Conservation (phyloP, 2,329 filamentous ascomycete genomes). For the Pseudopyricularia javanii region DNA sequence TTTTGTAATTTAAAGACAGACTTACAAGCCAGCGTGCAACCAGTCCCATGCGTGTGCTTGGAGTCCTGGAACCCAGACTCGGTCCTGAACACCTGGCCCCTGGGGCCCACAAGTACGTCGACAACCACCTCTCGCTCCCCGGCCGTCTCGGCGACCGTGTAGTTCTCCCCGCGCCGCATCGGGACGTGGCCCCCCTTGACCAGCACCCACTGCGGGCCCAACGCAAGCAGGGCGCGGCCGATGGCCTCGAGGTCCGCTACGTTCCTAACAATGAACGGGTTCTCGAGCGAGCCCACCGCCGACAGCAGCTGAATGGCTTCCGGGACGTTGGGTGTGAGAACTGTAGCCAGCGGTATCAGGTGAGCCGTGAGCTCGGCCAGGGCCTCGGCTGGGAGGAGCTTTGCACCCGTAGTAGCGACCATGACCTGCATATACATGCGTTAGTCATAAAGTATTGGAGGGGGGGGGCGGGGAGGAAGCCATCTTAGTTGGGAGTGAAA, state of each 20-base stretch:
- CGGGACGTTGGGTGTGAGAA: conserved; percentile 68
- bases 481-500: background rate
- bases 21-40: conserved; percentile 82
- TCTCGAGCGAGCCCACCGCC: conserved; percentile 25
- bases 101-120: conserved; percentile 60
- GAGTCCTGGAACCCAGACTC: conserved; percentile 61
- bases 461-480: no score
- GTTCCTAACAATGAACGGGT: conserved; percentile 35
- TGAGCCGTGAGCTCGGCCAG: conserved; percentile 44
- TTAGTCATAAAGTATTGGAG: no score
- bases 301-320: conserved; percentile 57
- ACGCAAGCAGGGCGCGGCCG: conserved; percentile 48
- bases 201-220: conserved; percentile 71
- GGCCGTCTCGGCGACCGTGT: conserved; percentile 42
- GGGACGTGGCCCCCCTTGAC: conserved; percentile 89
- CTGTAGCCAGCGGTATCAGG: conserved; percentile 52
- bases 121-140: conserved; percentile 56
- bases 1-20: no score
- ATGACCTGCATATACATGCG: conserved; percentile 55
- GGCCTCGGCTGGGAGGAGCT: conserved; percentile 55
- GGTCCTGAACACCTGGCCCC: conserved; percentile 44
- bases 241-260: conserved; percentile 57
- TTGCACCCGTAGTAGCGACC: conserved; percentile 71
- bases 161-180: conserved; percentile 43
- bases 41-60: conserved; percentile 84